Evolutionary conservation across 306 rosid species (phyloP).

Genomic region (Castanospermum australe): DNA sequence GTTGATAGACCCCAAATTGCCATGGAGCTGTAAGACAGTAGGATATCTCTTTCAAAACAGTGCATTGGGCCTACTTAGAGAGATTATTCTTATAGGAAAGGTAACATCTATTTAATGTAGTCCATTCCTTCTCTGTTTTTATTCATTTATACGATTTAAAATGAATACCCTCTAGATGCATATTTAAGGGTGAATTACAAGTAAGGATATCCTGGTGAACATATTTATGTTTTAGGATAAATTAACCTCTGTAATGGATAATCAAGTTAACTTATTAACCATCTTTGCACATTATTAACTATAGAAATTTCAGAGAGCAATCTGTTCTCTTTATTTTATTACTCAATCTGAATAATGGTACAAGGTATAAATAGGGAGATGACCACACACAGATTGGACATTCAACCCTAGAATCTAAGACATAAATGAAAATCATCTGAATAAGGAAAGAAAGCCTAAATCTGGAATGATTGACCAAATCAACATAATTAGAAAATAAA

Average conservation of each 20-base stretch:
- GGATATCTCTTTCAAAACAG: slow-evolving; percentile 69
- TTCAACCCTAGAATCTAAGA: too few relatives aligned
- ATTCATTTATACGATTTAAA: not conserved
- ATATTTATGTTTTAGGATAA: not conserved
- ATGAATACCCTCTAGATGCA: not conserved
- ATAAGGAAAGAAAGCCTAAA: too few relatives aligned
- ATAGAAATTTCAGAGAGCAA: too few relatives aligned
- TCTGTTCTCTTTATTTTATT: too few relatives aligned
- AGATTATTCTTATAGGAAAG: slow-evolving; percentile 70
- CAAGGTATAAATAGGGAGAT: too few relatives aligned
- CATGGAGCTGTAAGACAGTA: slow-evolving; percentile 85
- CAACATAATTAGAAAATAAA: too few relatives aligned
- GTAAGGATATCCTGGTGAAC: not conserved
- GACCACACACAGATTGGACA: too few relatives aligned
- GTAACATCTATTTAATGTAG: slow-evolving; percentile 39
- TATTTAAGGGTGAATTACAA: not conserved
- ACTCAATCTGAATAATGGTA: too few relatives aligned
- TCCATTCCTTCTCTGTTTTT: not conserved
- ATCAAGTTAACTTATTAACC: not conserved
- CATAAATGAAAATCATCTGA: too few relatives aligned
- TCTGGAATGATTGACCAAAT: too few relatives aligned
- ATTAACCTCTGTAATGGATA: not conserved
- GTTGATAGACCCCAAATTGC: slow-evolving; percentile 70
- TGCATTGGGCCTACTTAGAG: slow-evolving; percentile 65
- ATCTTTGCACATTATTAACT: not conserved